A percentile compares a stretch with the other conserved stretches of the same genome.
Evolutionary conservation across 106 monocot species (phyloP).

Genomic region (Acanthochlamys bracteata): DNA sequence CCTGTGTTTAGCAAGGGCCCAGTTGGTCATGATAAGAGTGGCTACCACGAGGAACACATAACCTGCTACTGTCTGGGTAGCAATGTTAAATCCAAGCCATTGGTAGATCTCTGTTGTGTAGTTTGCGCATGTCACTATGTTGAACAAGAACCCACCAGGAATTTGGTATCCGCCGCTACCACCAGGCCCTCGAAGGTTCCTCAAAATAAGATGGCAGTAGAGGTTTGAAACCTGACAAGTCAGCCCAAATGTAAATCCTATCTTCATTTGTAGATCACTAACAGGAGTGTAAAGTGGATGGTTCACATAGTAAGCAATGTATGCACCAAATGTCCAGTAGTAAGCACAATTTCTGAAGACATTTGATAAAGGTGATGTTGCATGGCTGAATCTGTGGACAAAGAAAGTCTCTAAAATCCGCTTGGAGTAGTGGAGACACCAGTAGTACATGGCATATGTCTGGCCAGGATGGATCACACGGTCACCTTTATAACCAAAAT

Average conservation of each 20-base stretch:
- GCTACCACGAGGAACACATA: conserved; percentile 76
- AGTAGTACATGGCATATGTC: conserved; percentile 83
- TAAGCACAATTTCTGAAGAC: conserved; percentile 88
- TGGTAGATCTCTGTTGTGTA: conserved; percentile 93
- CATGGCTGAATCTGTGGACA: conserved; percentile 91
- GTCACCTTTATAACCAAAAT: conserved; percentile 60
- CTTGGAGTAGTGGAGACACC: conserved; percentile 91
- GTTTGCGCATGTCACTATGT: conserved; percentile 76
- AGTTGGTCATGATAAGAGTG: conserved; percentile 68
- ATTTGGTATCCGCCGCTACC: conserved; percentile 75
- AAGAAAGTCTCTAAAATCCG: conserved; percentile 92
- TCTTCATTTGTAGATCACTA: conserved; percentile 63
- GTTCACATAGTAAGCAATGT: conserved; percentile 78
- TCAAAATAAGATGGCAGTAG: conserved; percentile 70
- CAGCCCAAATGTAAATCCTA: conserved; percentile 66
- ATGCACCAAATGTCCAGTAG: conserved; percentile 82
- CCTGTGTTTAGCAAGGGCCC: conserved; percentile 68
- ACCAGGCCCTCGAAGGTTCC: conserved; percentile 64
- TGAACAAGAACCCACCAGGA: conserved; percentile 73
- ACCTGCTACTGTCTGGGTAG: conserved; percentile 80
- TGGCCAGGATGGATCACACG: conserved; percentile 63
- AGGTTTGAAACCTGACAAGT: conserved; percentile 78
- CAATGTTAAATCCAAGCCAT: conserved; percentile 85
- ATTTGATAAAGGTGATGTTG: conserved; percentile 85
- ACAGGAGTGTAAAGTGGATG: conserved; percentile 78